A percentile compares a stretch with the other conserved stretches of the same genome.
phyloP scores from a whole-genome alignment of 2,329 filamentous ascomycete species.

The Penicillium sp. region DNA sequence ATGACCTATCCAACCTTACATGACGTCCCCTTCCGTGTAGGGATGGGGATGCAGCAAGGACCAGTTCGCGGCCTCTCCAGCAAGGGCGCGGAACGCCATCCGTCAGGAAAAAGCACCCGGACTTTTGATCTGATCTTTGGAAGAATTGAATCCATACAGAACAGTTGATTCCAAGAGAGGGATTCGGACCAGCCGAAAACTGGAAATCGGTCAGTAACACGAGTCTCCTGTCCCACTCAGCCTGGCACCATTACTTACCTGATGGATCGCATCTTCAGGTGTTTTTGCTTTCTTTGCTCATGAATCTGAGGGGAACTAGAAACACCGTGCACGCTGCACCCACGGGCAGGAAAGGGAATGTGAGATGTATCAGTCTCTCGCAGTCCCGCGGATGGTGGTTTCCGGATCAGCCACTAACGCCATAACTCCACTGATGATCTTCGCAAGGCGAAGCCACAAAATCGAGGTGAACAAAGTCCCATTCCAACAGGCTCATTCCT shows the following conservation, averaged over 20 bases:
- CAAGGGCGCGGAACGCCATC: constrained; percentile 31
- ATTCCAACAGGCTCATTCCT: constrained; percentile 12
- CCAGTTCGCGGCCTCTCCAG: constrained; percentile 29
- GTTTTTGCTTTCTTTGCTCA: neutral
- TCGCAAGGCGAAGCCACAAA: constrained; percentile 2
- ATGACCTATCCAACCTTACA: constrained; percentile 42
- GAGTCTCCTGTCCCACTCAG: neutral
- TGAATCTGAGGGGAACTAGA: neutral
- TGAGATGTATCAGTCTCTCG: constrained; percentile 27
- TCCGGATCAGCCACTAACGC: constrained; percentile 22
- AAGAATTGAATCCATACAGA: too few relatives aligned
- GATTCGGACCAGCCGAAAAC: neutral
- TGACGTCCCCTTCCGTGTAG: constrained; percentile 36
- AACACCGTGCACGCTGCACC: constrained; percentile 5
- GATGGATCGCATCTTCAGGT: neutral
- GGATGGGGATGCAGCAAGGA: constrained; percentile 25
- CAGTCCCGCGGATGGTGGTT: constrained; percentile 5
- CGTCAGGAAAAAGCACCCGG: constrained; percentile 7
- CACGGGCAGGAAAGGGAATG: constrained; percentile 18
- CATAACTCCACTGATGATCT: constrained; percentile 11
- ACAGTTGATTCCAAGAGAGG: neutral
- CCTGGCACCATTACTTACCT: neutral
- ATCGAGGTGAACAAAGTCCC: neutral
- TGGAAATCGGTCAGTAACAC: neutral
- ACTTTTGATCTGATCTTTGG: neutral